A percentile compares a stretch with the other conserved stretches of the same genome.
phyloP scores from a whole-genome alignment of 768 basidiomycete genomes.

The Cubamyces lactineus region DNA sequence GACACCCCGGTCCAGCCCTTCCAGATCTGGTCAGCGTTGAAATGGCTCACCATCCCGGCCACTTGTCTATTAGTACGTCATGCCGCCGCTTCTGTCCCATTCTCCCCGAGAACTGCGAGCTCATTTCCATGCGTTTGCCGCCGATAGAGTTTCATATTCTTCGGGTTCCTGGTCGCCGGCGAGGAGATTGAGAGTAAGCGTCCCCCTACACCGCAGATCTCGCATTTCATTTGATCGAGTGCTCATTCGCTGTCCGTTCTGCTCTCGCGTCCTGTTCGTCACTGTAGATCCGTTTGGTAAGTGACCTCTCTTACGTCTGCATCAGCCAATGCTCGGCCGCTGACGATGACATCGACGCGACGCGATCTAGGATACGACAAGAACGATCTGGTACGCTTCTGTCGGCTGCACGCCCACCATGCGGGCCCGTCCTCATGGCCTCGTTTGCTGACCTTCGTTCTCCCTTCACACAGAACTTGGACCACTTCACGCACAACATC shows the following conservation, averaged over 20 bases:
- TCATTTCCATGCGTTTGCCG: neutral
- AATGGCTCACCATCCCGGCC: constrained; percentile 68
- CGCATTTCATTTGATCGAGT: constrained; percentile 10
- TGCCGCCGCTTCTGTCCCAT: neutral
- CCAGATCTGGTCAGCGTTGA: constrained; percentile 58
- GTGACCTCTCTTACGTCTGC: constrained; percentile 16
- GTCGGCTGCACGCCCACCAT: too few species aligned
- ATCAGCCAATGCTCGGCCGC: neutral
- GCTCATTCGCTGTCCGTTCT: constrained; percentile 5
- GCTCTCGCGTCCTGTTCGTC: constrained; percentile 4
- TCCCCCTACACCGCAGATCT: neutral
- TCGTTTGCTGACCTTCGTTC: neutral
- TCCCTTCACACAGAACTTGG: constrained; percentile 51
- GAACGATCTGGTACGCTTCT: constrained; percentile 61
- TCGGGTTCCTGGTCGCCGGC: constrained; percentile 73
- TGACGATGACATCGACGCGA: constrained; percentile 10
- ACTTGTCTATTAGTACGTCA: constrained; percentile 53
- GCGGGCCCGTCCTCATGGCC: neutral
- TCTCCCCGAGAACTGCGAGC: neutral
- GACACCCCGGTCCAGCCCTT: constrained; percentile 50
- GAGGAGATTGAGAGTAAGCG: constrained; percentile 75
- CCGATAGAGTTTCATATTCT: constrained; percentile 65
- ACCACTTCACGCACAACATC: constrained; percentile 72
- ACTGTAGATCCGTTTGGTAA: constrained; percentile 50
- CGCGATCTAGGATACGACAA: constrained; percentile 58